A percentile compares a stretch with the other conserved stretches of the same genome.
These are phyloP conservation scores for Cynanchum wilfordii DNA, from an alignment of 257 asterid species.

Conservation along the genomic window DNA sequence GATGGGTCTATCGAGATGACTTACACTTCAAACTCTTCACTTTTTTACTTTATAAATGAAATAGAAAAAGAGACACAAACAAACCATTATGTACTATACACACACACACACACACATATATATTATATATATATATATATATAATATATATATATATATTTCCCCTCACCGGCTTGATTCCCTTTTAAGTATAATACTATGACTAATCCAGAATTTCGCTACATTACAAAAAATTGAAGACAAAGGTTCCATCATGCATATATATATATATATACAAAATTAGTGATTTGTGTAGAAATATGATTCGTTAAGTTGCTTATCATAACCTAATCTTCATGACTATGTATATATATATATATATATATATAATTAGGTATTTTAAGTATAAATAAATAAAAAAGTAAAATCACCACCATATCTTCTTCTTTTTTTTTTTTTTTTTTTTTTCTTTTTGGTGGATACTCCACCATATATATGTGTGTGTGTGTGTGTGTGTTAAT, in stretches of 20 bases:
- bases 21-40: no score
- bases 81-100: no score
- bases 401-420: not conserved
- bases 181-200: not conserved
- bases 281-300: not conserved
- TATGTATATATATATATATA: no score
- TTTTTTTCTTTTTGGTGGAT: not conserved
- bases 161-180: no score
- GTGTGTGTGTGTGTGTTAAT: not conserved
- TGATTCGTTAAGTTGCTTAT: not conserved
- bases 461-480: not conserved
- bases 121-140: no score
- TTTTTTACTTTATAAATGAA: no score
- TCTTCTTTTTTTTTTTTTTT: not conserved
- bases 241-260: not conserved
- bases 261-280: no score
- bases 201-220: not conserved
- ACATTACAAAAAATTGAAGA: not conserved
- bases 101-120: no score
- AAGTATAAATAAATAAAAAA: not conserved
- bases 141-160: no score
- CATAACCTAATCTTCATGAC: not conserved
- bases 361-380: not conserved
- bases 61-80: no score
- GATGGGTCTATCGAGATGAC: no score